Conservation (phyloP, 805 yeast genomes). For the Yarrowia sp. region DNA sequence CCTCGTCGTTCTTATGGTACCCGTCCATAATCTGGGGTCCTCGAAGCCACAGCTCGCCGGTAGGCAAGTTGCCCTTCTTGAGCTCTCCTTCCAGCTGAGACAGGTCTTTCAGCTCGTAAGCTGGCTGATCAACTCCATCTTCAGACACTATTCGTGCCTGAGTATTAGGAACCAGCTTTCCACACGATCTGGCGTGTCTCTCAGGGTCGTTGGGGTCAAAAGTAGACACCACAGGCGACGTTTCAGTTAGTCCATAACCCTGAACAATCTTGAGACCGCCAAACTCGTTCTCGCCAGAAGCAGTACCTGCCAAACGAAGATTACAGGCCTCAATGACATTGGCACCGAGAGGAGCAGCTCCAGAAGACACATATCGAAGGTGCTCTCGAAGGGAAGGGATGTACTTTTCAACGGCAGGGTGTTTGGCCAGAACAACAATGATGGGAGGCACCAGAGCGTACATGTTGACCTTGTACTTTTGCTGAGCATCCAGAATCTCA, state of each 20-base stretch:
- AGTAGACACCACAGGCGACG: constrained; percentile 29
- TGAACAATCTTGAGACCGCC: constrained; percentile 28
- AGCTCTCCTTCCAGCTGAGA: constrained; percentile 3
- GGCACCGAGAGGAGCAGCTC: constrained; percentile 48
- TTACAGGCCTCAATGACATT: not conserved
- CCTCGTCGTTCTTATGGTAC: constrained; percentile 51
- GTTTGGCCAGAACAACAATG: constrained; percentile 48
- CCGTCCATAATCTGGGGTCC: constrained; percentile 56
- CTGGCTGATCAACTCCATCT: constrained; percentile 24
- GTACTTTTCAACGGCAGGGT: constrained; percentile 45
- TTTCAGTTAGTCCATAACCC: constrained; percentile 28
- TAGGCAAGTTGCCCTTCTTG: constrained; percentile 14
- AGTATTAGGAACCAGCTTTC: constrained; percentile 13
- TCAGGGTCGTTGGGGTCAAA: constrained; percentile 7
- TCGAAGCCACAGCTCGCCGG: constrained; percentile 52
- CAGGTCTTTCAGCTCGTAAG: constrained; percentile 28
- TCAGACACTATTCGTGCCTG: constrained; percentile 20
- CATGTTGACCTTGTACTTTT: constrained; percentile 40
- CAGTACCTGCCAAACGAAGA: constrained; percentile 26
- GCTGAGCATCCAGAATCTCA: constrained; percentile 35
- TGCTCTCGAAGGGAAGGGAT: constrained; percentile 44
- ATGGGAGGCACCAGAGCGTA: constrained; percentile 46
- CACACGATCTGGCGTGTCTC: constrained; percentile 9
- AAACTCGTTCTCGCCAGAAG: constrained; percentile 12
- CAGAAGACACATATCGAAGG: constrained; percentile 43